Evolutionary conservation across 495 filamentous ascomycete species (phyloP).

Genomic region (Aspergillus mulundensis): DNA sequence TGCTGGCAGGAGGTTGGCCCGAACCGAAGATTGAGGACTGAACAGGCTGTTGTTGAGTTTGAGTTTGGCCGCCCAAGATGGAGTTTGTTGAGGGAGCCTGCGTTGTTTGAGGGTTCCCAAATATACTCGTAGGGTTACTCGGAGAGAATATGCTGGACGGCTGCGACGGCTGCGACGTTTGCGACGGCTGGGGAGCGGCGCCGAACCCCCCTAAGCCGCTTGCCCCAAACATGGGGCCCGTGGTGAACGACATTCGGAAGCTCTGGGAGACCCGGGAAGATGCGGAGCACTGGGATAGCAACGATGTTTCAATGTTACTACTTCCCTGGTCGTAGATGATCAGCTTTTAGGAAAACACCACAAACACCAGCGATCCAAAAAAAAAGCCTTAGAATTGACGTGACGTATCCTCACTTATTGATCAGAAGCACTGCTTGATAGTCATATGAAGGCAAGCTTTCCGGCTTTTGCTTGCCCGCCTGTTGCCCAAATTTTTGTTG

Average conservation of each 20-base stretch:
- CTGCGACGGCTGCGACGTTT: slow-evolving; percentile 18
- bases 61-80: slow-evolving; percentile 27
- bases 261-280: slow-evolving; percentile 1
- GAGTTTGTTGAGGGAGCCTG: slow-evolving; percentile 25
- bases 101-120: slow-evolving; percentile 24
- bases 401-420: too few species aligned
- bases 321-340: background rate
- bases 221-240: slow-evolving; percentile 35
- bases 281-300: background rate
- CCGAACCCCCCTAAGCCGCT: slow-evolving; percentile 31
- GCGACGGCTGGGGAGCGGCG: slow-evolving; percentile 21
- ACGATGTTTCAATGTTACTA: background rate
- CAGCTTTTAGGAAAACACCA: background rate
- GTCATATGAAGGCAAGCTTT: background rate
- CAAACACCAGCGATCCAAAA: too few species aligned
- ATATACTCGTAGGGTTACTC: slow-evolving; percentile 29
- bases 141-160: slow-evolving; percentile 32
- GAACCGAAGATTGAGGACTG: slow-evolving; percentile 34
- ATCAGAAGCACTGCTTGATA: background rate
- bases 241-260: slow-evolving; percentile 21
- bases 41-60: slow-evolving; percentile 32
- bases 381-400: too few species aligned
- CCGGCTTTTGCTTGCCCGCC: background rate
- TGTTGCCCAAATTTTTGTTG: slow-evolving; percentile 2
- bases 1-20: slow-evolving; percentile 22